Base-by-base conservation (phyloP, 2,329 filamentous ascomycete genomes). In the Mycosphaerella sp. region DNA sequence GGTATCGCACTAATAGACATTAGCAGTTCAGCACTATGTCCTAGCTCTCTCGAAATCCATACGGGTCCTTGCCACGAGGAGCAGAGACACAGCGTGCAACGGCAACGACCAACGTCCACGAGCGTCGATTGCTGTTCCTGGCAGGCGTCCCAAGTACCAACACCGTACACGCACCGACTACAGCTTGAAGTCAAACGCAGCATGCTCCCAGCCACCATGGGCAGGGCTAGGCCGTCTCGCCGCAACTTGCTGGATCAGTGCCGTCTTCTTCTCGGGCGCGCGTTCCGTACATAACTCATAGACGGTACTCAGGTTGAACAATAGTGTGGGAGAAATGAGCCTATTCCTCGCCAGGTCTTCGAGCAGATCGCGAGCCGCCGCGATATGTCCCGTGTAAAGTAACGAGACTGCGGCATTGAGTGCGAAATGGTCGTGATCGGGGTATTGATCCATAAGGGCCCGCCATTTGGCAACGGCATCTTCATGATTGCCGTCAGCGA, bases 261-360 rank as follows among this genome's bases (percentile, higher is more conserved):
- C 76, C 31, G 80, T 70, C 76, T 97, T 97, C 62, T 86, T 71
- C 10, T 78, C 78, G 46, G 81, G 76, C 41, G 88, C 81, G 58
- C 81, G 80, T 63, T 97, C 91, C 0, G 87, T 91, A 67, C 87
- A 93, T 6, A 97, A 78, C 71, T 97, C 93, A 68, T 95, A 97
- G 64, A 95, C 82, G 0, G 92, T 97, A 9, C 85, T 83, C 10
- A 98, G 72, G 68, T 97, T 97, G 72, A 96, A 95, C 0, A 95
- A 80, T 2, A 95, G 73, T 0, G 87, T 87, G 59, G 87, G 84
- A 54, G 92, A 96, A 0, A 82, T 80, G 40, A 81, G 75, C 1
- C 83, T 81, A 0, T 75, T 69, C 2, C 81, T 76, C 0, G 90
- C 76, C 9, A 95, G 72, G 0, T 73, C 71, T 64, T 92, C 85